These are phyloP conservation scores for Kwoniella botswanensis DNA, from an alignment of 768 basidiomycete species.

Conservation along the genomic window DNA sequence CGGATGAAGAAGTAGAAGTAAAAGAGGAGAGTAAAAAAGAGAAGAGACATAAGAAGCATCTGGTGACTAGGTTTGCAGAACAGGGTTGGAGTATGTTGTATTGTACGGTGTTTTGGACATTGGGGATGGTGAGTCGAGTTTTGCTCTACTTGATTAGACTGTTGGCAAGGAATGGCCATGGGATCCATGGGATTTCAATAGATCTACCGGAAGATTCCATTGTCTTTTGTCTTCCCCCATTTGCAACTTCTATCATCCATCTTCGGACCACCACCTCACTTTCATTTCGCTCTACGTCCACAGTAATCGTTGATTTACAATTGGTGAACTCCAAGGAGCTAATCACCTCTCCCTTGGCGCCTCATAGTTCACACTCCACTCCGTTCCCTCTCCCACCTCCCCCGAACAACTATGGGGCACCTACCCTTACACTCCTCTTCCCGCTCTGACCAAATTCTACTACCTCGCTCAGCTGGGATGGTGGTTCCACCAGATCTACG, in stretches of 20 bases:
- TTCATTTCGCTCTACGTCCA: too few species aligned
- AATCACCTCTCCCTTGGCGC: too few species aligned
- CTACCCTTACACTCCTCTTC: constrained; percentile 81
- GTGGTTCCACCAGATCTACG: constrained; percentile 88
- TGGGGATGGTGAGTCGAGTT: constrained; percentile 75
- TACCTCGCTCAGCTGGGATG: constrained; percentile 85
- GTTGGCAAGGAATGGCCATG: too few species aligned
- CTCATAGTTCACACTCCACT: constrained; percentile 71
- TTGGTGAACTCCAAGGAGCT: too few species aligned
- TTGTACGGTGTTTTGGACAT: constrained; percentile 73
- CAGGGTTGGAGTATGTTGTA: constrained; percentile 91
- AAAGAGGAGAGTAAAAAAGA: constrained; percentile 60
- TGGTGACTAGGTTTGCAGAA: constrained; percentile 86
- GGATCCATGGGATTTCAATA: too few species aligned
- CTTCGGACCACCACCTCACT: too few species aligned
- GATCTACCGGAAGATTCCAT: too few species aligned
- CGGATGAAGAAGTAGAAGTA: constrained; percentile 11
- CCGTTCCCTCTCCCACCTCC: constrained; percentile 69
- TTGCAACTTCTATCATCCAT: too few species aligned
- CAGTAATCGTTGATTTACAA: too few species aligned
- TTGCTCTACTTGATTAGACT: neutral
- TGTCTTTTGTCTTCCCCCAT: too few species aligned
- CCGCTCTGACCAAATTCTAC: constrained; percentile 85
- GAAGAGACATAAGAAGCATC: constrained; percentile 68
- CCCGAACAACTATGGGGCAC: constrained; percentile 73